Conservation (phyloP, 129 eudicot genomes). For the Tanacetum coccineum region DNA sequence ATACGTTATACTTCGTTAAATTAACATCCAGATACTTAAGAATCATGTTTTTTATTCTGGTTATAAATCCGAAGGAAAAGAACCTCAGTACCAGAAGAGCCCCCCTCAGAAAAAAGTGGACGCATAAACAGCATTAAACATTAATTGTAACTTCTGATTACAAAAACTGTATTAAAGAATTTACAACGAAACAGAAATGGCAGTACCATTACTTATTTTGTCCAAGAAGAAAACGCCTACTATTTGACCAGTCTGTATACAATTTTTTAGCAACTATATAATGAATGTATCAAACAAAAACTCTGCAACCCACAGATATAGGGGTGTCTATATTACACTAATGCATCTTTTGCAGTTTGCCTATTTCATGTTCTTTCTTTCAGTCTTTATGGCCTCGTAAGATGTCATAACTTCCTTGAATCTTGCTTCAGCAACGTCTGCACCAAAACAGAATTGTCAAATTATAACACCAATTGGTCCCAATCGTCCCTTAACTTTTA, state of each 20-base stretch:
- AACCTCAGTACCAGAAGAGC: no score
- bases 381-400: slow-evolving; percentile 84
- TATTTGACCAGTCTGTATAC: slow-evolving; percentile 6
- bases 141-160: no score
- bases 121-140: no score
- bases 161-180: not conserved
- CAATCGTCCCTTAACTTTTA: not conserved
- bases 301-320: slow-evolving; percentile 17
- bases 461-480: not conserved
- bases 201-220: slow-evolving; percentile 7
- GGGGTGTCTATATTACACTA: slow-evolving; percentile 5
- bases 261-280: slow-evolving; percentile 21
- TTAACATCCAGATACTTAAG: no score
- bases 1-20: no score
- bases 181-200: not conserved
- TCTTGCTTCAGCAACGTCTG: slow-evolving; percentile 93
- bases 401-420: slow-evolving; percentile 95
- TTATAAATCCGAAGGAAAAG: no score
- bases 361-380: slow-evolving; percentile 58
- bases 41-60: no score
- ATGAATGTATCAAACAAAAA: slow-evolving; percentile 6
- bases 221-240: not conserved
- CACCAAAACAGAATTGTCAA: slow-evolving; percentile 28
- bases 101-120: no score
- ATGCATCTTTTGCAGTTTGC: not conserved